Evolutionary conservation across 2,329 filamentous ascomycete genomes (phyloP).

Genomic region (Apiospora arundinis): DNA sequence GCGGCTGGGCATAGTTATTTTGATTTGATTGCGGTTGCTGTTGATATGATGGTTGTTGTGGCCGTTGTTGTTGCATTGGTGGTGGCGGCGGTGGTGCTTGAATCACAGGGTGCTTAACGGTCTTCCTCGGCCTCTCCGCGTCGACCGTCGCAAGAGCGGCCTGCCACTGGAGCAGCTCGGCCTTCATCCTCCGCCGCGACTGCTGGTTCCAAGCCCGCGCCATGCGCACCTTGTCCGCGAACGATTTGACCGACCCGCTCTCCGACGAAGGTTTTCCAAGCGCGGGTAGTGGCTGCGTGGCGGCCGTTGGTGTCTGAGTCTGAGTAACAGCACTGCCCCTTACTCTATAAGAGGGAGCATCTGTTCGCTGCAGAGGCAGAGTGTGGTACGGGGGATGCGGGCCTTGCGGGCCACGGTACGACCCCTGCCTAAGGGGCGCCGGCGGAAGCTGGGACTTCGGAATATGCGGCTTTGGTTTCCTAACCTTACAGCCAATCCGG

Average conservation of each 20-base stretch:
- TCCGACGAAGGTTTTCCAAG: conserved; percentile 3
- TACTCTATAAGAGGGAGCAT: not conserved
- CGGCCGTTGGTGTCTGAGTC: not conserved
- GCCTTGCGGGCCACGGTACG: not conserved
- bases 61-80: conserved; percentile 12
- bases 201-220: conserved; percentile 33
- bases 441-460: conserved; percentile 25
- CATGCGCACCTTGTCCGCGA: conserved; percentile 35
- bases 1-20: not conserved
- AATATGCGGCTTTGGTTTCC: conserved; percentile 18
- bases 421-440: not conserved
- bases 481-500: conserved; percentile 23
- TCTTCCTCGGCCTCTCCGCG: conserved; percentile 29
- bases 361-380: not conserved
- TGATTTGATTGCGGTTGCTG: not conserved
- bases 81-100: not conserved
- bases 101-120: not conserved
- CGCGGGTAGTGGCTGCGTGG: not conserved
- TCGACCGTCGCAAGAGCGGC: conserved; percentile 38
- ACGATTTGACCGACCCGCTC: conserved; percentile 26
- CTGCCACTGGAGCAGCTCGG: conserved; percentile 38
- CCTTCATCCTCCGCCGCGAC: conserved; percentile 34
- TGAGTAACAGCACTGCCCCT: not conserved
- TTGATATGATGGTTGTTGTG: not conserved
- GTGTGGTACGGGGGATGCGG: not conserved